Conservation (phyloP, 129 eudicot genomes). For the Flaveria ramosissima region DNA sequence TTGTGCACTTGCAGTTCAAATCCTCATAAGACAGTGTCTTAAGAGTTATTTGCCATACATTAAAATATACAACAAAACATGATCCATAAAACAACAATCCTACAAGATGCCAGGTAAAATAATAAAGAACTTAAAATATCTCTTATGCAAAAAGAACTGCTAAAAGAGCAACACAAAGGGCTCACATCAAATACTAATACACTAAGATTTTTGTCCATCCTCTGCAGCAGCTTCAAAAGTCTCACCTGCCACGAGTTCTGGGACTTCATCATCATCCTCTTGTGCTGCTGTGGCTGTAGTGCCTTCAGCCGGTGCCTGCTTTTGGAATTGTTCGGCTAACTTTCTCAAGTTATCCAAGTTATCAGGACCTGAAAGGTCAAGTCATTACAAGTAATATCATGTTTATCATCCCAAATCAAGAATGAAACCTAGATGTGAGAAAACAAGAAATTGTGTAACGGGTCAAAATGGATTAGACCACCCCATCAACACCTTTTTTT, state of each 20-base stretch:
- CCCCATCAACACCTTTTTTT: background rate
- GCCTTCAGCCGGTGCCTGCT: constrained; percentile 44
- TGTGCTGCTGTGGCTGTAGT: constrained; percentile 20
- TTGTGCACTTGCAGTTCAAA: background rate
- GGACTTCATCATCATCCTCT: constrained; percentile 58
- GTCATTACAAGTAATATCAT: background rate
- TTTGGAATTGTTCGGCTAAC: constrained; percentile 64
- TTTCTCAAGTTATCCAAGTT: constrained; percentile 61
- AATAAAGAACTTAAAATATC: background rate
- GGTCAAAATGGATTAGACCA: background rate
- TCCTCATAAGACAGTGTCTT: constrained; percentile 5
- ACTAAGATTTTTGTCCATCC: constrained; percentile 27
- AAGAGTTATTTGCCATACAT: background rate
- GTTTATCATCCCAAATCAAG: background rate
- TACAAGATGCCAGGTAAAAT: background rate
- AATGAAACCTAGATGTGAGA: background rate
- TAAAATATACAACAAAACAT: background rate
- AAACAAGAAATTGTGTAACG: background rate
- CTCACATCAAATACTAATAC: background rate
- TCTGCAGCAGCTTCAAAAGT: constrained; percentile 65
- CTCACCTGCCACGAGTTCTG: constrained; percentile 56
- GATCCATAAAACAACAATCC: constrained; percentile 1
- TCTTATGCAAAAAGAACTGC: background rate
- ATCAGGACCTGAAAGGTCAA: constrained; percentile 22
- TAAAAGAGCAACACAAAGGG: constrained; percentile 12